Percentiles rank a stretch among this genome's conserved stretches.
Evolutionary conservation across 140 eudicot species (phyloP).

Genomic region (Flaveria floridana): DNA sequence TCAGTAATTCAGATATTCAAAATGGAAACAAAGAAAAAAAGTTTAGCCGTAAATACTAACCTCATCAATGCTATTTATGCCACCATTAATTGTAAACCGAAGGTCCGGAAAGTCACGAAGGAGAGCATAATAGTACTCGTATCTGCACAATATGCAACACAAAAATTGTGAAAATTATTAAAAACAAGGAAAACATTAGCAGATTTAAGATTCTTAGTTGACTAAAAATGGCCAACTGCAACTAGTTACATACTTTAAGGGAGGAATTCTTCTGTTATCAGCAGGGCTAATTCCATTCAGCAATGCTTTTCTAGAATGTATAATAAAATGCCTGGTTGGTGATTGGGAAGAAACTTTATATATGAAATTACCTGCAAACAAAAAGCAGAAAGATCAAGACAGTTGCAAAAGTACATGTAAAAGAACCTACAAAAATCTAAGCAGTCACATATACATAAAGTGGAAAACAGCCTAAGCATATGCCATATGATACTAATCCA

Average conservation of each 20-base stretch:
- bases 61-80: constrained; percentile 79
- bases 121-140: constrained; percentile 85
- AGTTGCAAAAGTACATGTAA: constrained; percentile 17
- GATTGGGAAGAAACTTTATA: constrained; percentile 83
- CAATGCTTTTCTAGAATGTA: constrained; percentile 94
- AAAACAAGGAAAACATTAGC: not conserved
- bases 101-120: constrained; percentile 96
- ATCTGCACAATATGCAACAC: constrained; percentile 44
- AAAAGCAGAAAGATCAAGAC: constrained; percentile 11
- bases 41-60: constrained; percentile 28
- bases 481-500: not conserved
- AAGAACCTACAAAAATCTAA: not conserved
- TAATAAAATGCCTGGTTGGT: constrained; percentile 86
- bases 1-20: not conserved
- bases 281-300: constrained; percentile 97
- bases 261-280: constrained; percentile 87
- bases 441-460: constrained; percentile 2
- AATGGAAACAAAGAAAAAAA: not conserved
- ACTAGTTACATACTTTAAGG: constrained; percentile 64
- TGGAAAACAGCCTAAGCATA: not conserved
- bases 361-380: constrained; percentile 87
- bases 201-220: constrained; percentile 19
- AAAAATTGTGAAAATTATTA: constrained; percentile 11
- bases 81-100: constrained; percentile 85
- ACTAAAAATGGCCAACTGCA: constrained; percentile 13